Evolutionary conservation across 306 rosid species (phyloP).

Genomic region (barrel medic (Medicago truncatula)): MtrunA17r5.0-ANR NC_053045.1:52185001-52185500

Average conservation of each 20-base stretch:
- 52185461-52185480: no score
- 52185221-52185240: not conserved
- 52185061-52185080: not conserved
- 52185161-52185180: constrained; percentile 8
- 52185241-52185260: not conserved
- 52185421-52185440: no score
- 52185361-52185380: no score
- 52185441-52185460: no score
- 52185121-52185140: constrained; percentile 42
- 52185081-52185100: constrained; percentile 9
- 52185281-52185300: not conserved
- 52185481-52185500: no score
- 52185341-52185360: no score
- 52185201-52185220: constrained; percentile 42
- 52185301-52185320: no score
- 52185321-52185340: no score
- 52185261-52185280: not conserved
- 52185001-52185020: not conserved
- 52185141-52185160: constrained; percentile 18
- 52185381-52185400: no score
- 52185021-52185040: constrained; percentile 4
- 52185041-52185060: constrained; percentile 25
- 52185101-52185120: not conserved
- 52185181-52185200: constrained; percentile 50
- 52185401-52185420: no score